phyloP scores from a whole-genome alignment of 352 stramenopile species.

The Globisporangium perplexum region DNA sequence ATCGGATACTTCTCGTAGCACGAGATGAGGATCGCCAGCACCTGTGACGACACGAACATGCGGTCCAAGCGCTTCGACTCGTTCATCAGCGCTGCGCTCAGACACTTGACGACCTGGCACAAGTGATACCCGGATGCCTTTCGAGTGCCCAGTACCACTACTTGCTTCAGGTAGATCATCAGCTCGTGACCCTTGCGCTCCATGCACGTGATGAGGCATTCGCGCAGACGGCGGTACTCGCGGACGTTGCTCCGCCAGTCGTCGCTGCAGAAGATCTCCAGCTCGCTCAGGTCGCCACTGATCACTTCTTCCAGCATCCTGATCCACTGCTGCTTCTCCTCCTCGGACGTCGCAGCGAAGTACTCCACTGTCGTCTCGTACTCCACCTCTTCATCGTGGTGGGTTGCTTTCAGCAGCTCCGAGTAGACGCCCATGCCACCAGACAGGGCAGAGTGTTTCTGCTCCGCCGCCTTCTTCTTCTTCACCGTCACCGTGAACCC shows the following conservation, averaged over 20 bases:
- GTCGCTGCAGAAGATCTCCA: constrained; percentile 87
- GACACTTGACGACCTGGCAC: constrained; percentile 68
- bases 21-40: constrained; percentile 61
- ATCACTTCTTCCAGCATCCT: constrained; percentile 64
- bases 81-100: constrained; percentile 68
- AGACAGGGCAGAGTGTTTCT: constrained; percentile 6
- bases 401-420: constrained; percentile 4
- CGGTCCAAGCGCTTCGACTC: constrained; percentile 79
- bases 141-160: constrained; percentile 57
- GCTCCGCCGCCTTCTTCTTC: constrained; percentile 28
- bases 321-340: constrained; percentile 71
- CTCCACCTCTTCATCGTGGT: constrained; percentile 24
- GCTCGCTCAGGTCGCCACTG: constrained; percentile 69
- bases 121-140: constrained; percentile 66
- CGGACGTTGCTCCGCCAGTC: constrained; percentile 87
- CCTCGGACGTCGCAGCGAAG: constrained; percentile 57
- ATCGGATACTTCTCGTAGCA: constrained; percentile 83
- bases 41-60: constrained; percentile 74
- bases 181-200: constrained; percentile 74
- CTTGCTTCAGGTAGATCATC: constrained; percentile 79
- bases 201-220: constrained; percentile 80
- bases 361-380: constrained; percentile 57
- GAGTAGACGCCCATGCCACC: constrained; percentile 11
- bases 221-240: constrained; percentile 69
- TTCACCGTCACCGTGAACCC: constrained; percentile 69